These are phyloP conservation scores for Kuraishia hungarica DNA, from an alignment of 805 yeast genomes.

Conservation along the genomic window DNA sequence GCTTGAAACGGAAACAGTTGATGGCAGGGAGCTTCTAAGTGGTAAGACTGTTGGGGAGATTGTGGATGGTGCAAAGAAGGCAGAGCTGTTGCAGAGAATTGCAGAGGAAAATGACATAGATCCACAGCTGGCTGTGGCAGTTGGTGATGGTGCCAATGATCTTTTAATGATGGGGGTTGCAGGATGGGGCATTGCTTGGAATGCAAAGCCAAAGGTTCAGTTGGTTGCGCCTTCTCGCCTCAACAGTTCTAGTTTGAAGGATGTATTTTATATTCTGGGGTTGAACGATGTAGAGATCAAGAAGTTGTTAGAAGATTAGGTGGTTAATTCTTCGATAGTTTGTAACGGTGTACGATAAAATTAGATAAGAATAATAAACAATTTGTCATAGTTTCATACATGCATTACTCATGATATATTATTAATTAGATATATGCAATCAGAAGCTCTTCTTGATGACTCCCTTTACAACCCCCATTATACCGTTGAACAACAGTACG, in stretches of 20 bases:
- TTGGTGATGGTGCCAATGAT: conserved; percentile 98
- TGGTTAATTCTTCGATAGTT: too few species aligned
- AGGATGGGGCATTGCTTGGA: conserved; percentile 95
- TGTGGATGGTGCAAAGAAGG: conserved; percentile 83
- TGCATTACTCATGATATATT: not conserved
- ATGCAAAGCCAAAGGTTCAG: conserved; percentile 93
- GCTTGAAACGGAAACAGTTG: conserved; percentile 33
- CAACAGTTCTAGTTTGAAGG: conserved; percentile 65
- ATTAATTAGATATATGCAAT: not conserved
- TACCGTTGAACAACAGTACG: conserved; percentile 70
- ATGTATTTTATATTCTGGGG: conserved; percentile 77
- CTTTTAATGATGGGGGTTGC: conserved; percentile 85
- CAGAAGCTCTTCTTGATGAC: conserved; percentile 19
- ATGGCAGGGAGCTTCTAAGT: conserved; percentile 40
- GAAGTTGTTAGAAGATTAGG: conserved; percentile 9
- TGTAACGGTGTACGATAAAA: too few species aligned
- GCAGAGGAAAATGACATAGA: conserved; percentile 47
- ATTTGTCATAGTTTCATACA: not conserved
- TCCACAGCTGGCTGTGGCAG: conserved; percentile 56
- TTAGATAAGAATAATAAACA: not conserved
- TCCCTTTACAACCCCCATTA: conserved; percentile 72
- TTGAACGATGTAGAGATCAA: conserved; percentile 48
- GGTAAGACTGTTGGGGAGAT: conserved; percentile 76
- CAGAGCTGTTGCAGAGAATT: conserved; percentile 55
- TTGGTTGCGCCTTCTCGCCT: conserved; percentile 71